Base-by-base conservation (phyloP, 495 filamentous ascomycete genomes). In the Lindgomyces ingoldianus region DNA sequence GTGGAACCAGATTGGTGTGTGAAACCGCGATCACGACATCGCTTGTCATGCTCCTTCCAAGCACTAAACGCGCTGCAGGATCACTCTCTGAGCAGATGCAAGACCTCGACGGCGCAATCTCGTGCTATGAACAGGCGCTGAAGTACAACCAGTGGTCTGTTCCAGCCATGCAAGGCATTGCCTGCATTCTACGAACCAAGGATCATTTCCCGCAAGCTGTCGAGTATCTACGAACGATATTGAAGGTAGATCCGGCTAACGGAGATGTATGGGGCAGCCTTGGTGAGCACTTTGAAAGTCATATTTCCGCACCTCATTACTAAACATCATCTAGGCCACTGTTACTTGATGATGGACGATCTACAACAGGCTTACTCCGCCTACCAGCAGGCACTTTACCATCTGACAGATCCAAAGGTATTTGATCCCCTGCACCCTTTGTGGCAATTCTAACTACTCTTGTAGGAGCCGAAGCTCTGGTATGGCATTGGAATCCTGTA, bases 271-370 rank as follows among this genome's bases (percentile, higher is more conserved):
- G 94, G 94, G 92, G 95, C 14, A 96, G 91, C 69, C 78, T 97
- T 30, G 93, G 91, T 93, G 81, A 57, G 81, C 19, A 29, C 41
- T 56, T 26, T 19, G n/a, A 1, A 42, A n/a, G n/a, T n/a, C n/a
- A n/a, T n/a, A n/a, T n/a, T n/a, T n/a, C n/a, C 48, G 26, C 25
- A 18, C 26, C 50, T 48, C 64, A 24, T 4, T 60, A 8, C 57
- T 62, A 39, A 59, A 21, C 26, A 3, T 47, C 46, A 16, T 44
- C 4, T 70, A 89, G 91, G 93, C 2, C 95, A 98, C 76, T 98
- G 94, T 75, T 95, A 91, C 71, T 81, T 99, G 22, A 99, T 99
- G 94, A 96, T 98, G 92, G 94, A 99, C 67, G 93, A 99, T 68
- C 75, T 99, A 30, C 94, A 98, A 75, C 90, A 97, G 71, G 94